Evolutionary conservation across 306 rosid species (phyloP).

Genomic region (Prunus davidiana): DNA sequence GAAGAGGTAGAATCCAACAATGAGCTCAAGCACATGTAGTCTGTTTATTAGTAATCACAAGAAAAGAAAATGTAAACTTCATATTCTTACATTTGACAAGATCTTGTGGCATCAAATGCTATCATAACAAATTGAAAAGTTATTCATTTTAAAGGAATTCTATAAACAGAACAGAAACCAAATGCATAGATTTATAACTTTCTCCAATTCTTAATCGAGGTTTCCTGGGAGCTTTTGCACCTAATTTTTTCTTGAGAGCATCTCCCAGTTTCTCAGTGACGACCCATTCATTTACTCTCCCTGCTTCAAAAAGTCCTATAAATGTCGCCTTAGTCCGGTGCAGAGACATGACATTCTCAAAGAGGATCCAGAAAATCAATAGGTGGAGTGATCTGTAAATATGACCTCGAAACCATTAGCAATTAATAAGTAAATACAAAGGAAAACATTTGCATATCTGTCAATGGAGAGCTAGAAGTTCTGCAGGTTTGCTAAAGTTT

Average conservation of each 20-base stretch:
- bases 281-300: slow-evolving; percentile 88
- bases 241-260: slow-evolving; percentile 61
- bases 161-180: background rate
- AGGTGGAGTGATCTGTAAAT: slow-evolving; percentile 76
- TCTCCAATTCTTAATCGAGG: slow-evolving; percentile 51
- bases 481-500: background rate
- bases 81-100: background rate
- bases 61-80: slow-evolving; percentile 6
- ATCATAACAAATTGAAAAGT: too few relatives aligned
- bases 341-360: slow-evolving; percentile 92
- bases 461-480: background rate
- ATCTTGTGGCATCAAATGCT: too few relatives aligned
- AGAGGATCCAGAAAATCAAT: slow-evolving; percentile 81
- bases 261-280: slow-evolving; percentile 95
- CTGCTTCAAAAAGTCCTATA: slow-evolving; percentile 77
- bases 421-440: background rate
- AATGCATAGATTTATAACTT: slow-evolving; percentile 38
- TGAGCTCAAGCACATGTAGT: slow-evolving; percentile 67
- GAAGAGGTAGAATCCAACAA: slow-evolving; percentile 72
- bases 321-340: slow-evolving; percentile 90
- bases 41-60: slow-evolving; percentile 43
- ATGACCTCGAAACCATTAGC: background rate
- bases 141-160: background rate
- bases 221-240: slow-evolving; percentile 25
- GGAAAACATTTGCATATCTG: background rate